phyloP scores from a whole-genome alignment of 78 protist genomes.

The Corallochytrium limacisporum region DNA sequence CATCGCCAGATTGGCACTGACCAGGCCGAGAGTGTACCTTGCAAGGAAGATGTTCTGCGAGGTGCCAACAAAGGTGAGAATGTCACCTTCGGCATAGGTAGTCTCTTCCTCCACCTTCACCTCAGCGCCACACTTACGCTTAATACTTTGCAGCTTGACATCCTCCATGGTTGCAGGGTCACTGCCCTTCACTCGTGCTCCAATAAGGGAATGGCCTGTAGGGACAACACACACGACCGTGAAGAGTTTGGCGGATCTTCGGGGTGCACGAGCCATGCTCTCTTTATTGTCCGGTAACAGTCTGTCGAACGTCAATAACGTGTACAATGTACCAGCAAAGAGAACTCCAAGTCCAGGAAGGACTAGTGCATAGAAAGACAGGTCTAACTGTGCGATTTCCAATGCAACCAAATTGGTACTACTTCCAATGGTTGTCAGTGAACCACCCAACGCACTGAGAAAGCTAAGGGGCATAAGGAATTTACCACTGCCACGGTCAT shows the following conservation, averaged over 20 bases:
- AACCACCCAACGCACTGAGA: neutral
- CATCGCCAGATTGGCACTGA: neutral
- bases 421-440: slow-evolving; percentile 6
- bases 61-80: neutral
- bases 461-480: slow-evolving; percentile 2
- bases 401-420: slow-evolving; percentile 16
- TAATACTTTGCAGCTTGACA: too few relatives aligned
- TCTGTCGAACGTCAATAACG: neutral
- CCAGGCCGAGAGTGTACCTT: neutral
- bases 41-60: neutral
- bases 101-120: too few relatives aligned
- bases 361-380: neutral
- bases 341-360: slow-evolving; percentile 4
- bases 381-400: neutral
- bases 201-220: too few relatives aligned
- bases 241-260: too few relatives aligned
- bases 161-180: too few relatives aligned
- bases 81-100: neutral
- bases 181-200: too few relatives aligned
- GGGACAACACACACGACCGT: too few relatives aligned
- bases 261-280: too few relatives aligned
- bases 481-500: neutral
- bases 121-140: too few relatives aligned
- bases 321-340: neutral
- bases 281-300: neutral